These are phyloP conservation scores for Cystoderma amianthinum DNA, from an alignment of 768 basidiomycete species.

Conservation along the genomic window DNA sequence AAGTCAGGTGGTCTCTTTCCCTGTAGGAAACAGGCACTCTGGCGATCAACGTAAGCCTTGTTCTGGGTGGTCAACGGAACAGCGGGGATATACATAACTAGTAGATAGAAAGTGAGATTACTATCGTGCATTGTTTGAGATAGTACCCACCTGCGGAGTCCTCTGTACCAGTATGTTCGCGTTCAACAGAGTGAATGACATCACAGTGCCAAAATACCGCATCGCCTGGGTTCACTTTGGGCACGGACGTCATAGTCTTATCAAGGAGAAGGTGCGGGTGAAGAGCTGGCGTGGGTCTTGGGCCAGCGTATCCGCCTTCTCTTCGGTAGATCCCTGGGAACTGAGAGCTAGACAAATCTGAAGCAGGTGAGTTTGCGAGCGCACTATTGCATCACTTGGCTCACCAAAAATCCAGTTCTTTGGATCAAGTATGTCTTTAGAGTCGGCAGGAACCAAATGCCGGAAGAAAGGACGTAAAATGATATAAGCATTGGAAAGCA, in stretches of 20 bases:
- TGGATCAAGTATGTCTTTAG: conserved; percentile 35
- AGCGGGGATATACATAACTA: conserved; percentile 55
- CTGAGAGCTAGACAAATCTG: conserved; percentile 36
- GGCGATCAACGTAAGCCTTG: conserved; percentile 37
- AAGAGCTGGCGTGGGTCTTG: conserved; percentile 40
- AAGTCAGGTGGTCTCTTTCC: conserved; percentile 49
- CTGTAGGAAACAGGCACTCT: conserved; percentile 38
- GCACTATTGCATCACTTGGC: neutral
- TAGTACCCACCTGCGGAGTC: conserved; percentile 45
- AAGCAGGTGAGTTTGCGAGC: too few relatives aligned
- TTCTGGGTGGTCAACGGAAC: conserved; percentile 42
- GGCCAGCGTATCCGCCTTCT: conserved; percentile 33
- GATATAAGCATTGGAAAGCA: conserved; percentile 62
- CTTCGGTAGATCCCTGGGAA: conserved; percentile 43
- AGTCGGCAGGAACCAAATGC: conserved; percentile 22
- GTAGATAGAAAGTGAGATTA: too few relatives aligned
- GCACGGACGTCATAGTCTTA: conserved; percentile 63
- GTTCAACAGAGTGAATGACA: conserved; percentile 42
- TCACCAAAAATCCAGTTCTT: conserved; percentile 50
- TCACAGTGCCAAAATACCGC: conserved; percentile 76
- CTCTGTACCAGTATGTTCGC: conserved; percentile 41
- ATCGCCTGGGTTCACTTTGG: conserved; percentile 69
- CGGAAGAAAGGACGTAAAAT: conserved; percentile 77
- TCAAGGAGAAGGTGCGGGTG: conserved; percentile 67
- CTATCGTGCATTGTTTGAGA: too few relatives aligned